A percentile compares a stretch with the other conserved stretches of the same genome.
phyloP scores from a whole-genome alignment of 495 filamentous ascomycete species.

The Aspergillus conjunctus region DNA sequence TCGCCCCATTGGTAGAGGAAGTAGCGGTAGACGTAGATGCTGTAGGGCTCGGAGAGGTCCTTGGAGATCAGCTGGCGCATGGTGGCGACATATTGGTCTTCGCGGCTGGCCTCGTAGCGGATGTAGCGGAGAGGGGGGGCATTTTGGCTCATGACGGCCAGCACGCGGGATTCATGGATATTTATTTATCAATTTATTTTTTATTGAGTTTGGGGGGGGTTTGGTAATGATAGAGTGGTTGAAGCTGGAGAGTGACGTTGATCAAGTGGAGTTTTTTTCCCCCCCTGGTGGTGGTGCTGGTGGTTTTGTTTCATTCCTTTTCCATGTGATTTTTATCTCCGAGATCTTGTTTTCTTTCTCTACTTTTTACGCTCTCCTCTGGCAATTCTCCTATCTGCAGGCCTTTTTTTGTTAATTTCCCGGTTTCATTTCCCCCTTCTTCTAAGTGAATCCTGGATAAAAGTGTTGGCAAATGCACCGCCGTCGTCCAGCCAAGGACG shows the following conservation, averaged over 20 bases:
- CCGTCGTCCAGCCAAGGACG: slow-evolving; percentile 44
- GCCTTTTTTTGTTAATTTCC: slow-evolving; percentile 4
- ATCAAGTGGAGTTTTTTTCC: no score
- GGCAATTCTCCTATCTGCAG: not conserved
- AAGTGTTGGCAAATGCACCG: slow-evolving; percentile 41
- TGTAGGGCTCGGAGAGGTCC: slow-evolving; percentile 97
- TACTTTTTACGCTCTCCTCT: slow-evolving; percentile 1
- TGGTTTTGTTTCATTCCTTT: not conserved
- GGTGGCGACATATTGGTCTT: slow-evolving; percentile 77
- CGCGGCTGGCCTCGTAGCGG: slow-evolving; percentile 78
- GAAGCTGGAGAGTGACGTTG: no score
- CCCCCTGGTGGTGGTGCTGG: not conserved
- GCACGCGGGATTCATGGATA: slow-evolving; percentile 16
- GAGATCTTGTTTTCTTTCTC: not conserved
- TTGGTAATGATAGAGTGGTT: not conserved
- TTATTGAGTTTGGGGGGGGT: no score
- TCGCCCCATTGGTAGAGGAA: slow-evolving; percentile 98
- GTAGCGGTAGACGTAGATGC: slow-evolving; percentile 99
- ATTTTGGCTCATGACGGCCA: slow-evolving; percentile 37
- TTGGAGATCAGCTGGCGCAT: slow-evolving; percentile 95
- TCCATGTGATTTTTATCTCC: slow-evolving; percentile 37
- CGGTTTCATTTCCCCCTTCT: not conserved
- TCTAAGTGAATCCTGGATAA: not conserved
- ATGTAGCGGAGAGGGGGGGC: slow-evolving; percentile 65
- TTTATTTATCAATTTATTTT: not conserved